Base-by-base conservation (phyloP, 441 rosid species). In the Jatropha multifida region DNA sequence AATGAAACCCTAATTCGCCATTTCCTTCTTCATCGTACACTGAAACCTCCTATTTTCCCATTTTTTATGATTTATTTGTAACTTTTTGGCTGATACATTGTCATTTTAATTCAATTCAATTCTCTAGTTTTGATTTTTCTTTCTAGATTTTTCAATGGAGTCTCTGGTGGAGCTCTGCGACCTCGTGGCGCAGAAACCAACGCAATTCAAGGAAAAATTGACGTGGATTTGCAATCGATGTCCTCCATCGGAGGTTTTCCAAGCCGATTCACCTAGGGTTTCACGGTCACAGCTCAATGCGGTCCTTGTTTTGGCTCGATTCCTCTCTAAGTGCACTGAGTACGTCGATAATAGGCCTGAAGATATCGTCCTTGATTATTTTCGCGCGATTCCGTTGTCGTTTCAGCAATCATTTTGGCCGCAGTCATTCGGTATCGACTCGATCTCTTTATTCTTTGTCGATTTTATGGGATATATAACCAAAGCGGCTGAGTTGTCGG, bases 191-290 rank as follows among this genome's bases (percentile, higher is more conserved):
- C 85, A 84, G 40, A 88, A 87, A 51, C 98, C 98, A 74, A 79
- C 79, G 60, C 94, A 90, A 75, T 93, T 90, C 84, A 79, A 86
- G 5, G 93, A 96, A 38, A 96, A 93, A 64, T 76, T 96, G 58
- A 85, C 88, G 58, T 93, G 99, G 98, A 86, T 96, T 76, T 96
- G 99, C 84, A 89, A 87, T 68, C 88, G 97, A 3, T 96, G 99
- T 74, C 97, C 99, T 20, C 97, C 87, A 74, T 86, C 91, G 49
- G 97, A 92, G 62, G 74, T 80, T 71, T 77, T 90, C 20, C 83
- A 72, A 59, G 76, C 83, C 46, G 94, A 86, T 81, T 92, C 96
- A 14, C 86, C 95, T 61, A 85, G 91, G 87, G 93, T 92, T 68
- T 82, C 98, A 20, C 92, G 90, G 38, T 85, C 92, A 11, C 98